A percentile compares a stretch with the other conserved stretches of the same genome.
These are phyloP conservation scores for Umbelopsis isabellina DNA, from an alignment of 192 early-diverging fungal genomes.

Conservation along the genomic window DNA sequence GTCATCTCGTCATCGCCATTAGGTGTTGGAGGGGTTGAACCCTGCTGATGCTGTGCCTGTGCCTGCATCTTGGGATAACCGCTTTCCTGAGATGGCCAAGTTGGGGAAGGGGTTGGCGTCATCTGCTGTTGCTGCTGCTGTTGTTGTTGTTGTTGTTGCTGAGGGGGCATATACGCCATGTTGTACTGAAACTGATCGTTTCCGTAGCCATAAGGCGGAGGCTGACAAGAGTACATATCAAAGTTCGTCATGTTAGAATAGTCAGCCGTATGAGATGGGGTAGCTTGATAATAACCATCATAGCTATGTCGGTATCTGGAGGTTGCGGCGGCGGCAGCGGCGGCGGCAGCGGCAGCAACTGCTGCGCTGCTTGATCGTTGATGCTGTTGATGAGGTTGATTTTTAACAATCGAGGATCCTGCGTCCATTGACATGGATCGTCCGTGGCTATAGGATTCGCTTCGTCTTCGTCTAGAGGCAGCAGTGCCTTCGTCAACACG, in stretches of 20 bases:
- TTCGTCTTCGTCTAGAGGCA: slow-evolving; percentile 23
- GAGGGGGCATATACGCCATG: background rate
- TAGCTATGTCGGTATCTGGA: slow-evolving; percentile 4
- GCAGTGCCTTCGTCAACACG: slow-evolving; percentile 34
- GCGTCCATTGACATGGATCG: slow-evolving; percentile 31
- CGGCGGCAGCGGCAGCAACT: slow-evolving; percentile 17
- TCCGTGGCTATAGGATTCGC: slow-evolving; percentile 27
- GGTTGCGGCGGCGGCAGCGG: slow-evolving; percentile 22
- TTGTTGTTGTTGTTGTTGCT: slow-evolving; percentile 17
- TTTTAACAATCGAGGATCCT: slow-evolving; percentile 31
- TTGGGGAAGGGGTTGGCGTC: slow-evolving; percentile 27
- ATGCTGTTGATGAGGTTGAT: slow-evolving; percentile 18
- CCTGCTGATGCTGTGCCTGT: background rate
- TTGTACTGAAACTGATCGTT: slow-evolving; percentile 20
- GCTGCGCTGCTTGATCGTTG: slow-evolving; percentile 19
- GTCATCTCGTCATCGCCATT: slow-evolving; percentile 14
- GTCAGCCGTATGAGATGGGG: background rate
- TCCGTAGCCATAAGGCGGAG: slow-evolving; percentile 13
- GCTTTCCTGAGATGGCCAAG: slow-evolving; percentile 25
- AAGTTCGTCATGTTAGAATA: slow-evolving; percentile 15
- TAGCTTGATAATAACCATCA: background rate
- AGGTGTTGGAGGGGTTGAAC: slow-evolving; percentile 17
- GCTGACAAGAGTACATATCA: slow-evolving; percentile 18
- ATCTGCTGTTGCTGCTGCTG: slow-evolving; percentile 23
- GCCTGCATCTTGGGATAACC: slow-evolving; percentile 3